These are phyloP conservation scores for Salix caprea DNA, from an alignment of 345 rosid genomes.

Conservation along the genomic window DNA sequence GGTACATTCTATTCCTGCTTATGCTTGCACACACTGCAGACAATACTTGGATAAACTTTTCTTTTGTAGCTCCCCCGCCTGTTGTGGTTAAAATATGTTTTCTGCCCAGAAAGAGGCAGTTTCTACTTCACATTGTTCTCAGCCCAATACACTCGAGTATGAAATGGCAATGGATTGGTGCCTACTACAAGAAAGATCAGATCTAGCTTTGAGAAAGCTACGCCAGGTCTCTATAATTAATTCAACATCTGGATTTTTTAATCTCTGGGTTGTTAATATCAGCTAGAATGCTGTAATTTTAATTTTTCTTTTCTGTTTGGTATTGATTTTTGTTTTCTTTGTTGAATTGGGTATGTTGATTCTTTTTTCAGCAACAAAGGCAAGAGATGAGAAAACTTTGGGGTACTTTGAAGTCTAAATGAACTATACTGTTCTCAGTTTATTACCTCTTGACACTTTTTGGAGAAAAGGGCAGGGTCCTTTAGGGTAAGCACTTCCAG, in stretches of 20 bases:
- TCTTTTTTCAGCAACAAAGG: constrained; percentile 50
- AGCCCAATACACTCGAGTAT: constrained; percentile 77
- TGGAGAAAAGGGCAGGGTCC: neutral
- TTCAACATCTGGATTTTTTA: neutral
- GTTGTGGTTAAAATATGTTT: neutral
- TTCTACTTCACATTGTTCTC: constrained; percentile 86
- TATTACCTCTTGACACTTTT: neutral
- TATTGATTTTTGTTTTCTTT: constrained; percentile 6
- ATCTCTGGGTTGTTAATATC: constrained; percentile 1
- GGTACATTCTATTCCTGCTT: constrained; percentile 31
- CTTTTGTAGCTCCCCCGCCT: neutral
- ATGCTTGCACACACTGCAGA: neutral
- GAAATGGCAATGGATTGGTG: constrained; percentile 91
- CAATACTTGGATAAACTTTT: neutral
- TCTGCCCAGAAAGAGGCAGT: constrained; percentile 59
- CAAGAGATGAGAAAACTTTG: constrained; percentile 36
- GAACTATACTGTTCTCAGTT: constrained; percentile 8
- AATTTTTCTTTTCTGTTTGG: neutral
- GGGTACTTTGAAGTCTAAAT: constrained; percentile 44
- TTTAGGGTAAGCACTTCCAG: constrained; percentile 14
- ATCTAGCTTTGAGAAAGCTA: constrained; percentile 29
- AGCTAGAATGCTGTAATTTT: neutral
- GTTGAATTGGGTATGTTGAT: neutral
- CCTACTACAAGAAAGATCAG: constrained; percentile 46
- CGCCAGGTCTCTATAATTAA: constrained; percentile 36